Percentiles rank a stretch among this genome's conserved stretches.
Evolutionary conservation across 495 filamentous ascomycete genomes (phyloP).

Genomic region (Sordaria brevicollis): DNA sequence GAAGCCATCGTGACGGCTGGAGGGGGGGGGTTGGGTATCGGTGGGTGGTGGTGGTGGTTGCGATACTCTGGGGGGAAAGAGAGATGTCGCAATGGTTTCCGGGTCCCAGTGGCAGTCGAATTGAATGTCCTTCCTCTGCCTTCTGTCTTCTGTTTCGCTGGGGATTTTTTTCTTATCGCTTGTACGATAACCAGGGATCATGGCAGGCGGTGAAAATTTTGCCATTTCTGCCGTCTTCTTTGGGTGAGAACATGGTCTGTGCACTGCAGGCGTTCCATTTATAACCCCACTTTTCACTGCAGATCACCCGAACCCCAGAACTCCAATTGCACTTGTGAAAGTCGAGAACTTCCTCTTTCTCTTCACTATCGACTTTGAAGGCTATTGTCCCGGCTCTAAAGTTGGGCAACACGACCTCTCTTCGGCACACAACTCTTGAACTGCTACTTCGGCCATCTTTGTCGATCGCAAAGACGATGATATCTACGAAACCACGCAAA

Average conservation of each 20-base stretch:
- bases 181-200: background rate
- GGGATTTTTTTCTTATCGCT: background rate
- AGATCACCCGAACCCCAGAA: background rate
- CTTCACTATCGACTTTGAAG: background rate
- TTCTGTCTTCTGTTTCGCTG: background rate
- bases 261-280: background rate
- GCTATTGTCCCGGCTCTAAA: background rate
- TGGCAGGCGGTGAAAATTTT: background rate
- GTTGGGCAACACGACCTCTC: background rate
- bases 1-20: slow-evolving; percentile 23
- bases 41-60: slow-evolving; percentile 6
- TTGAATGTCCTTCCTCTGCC: background rate
- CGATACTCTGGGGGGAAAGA: background rate
- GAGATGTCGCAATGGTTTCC: background rate
- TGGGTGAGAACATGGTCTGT: background rate
- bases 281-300: background rate
- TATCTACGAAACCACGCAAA: background rate
- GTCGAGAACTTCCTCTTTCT: background rate
- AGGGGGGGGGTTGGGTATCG: background rate
- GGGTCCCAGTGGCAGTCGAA: background rate
- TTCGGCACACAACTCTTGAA: background rate
- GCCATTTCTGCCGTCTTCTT: background rate
- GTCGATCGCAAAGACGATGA: background rate
- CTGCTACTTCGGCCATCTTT: background rate
- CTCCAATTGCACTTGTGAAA: background rate